Evolutionary conservation across 1,284 basidiomycete species (phyloP), one percentile per base, ranked within the genome.

Genomic region (Puccinia hordei): DNA sequence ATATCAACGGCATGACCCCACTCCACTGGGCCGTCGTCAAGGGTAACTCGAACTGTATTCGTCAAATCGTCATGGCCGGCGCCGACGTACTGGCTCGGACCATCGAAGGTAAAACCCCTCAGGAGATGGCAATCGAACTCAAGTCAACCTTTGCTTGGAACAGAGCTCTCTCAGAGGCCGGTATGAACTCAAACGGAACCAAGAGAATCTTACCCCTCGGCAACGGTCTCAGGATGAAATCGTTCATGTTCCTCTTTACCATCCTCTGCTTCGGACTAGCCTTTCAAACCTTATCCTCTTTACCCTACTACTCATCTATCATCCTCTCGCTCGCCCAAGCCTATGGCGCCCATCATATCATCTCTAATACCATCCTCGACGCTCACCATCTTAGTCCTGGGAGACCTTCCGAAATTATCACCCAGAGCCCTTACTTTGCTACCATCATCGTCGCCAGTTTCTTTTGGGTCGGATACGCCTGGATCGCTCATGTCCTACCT

Each of bases 21-120:
- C 88, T 99, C 73, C 97, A 99, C 85, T 99, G 97, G 97, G 95
- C 95, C 0, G 95, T 97, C n/a, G 96, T 99, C 15, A 90, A 95
- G 82, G 97, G 96, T 9, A 97, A 95, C 84, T 88, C 92, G 76
- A 85, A 87, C 19, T 94, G 93, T 84, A 96, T 99, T 78, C 89
- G 92, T 33, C 89, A 92, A 71, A 87, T 99, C 17, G 87, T 97
- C 15, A 91, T 94, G 82, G 92, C 92, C 22, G 95, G 94, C 0
- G 92, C 91, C 0, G 93, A 95, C 85, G 86, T 98, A 15, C 88
- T 88, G 57, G 91, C 91, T 5, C 93, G 92, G 84, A 95, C 96
- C 83, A 90, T 89, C 22, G 90, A 92, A 73, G 93, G 93, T 2
- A 91, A 97, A 86, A 96, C 95, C 0, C 90, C 96, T 17, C 88